Base-by-base conservation (phyloP, 2,329 filamentous ascomycete species). In the Hortaea werneckii region DNA sequence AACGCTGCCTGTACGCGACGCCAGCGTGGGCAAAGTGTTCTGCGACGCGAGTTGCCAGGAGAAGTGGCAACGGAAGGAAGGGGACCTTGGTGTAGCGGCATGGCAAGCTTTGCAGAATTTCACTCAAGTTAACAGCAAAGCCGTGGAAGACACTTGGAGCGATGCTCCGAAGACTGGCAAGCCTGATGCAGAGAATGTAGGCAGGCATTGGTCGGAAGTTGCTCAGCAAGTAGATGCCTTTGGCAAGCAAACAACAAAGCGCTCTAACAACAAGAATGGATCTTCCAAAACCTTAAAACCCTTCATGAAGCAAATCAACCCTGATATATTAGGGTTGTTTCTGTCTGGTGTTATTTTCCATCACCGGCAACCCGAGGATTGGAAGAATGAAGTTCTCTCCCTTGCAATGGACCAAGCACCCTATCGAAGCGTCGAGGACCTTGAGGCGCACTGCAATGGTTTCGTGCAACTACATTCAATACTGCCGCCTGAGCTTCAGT, bases 381-480 rank as follows among this genome's bases (percentile, higher is more conserved):
- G 65, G 64, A 43, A 55, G 1, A 42, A 51, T 5, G 52, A 58
- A 5, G 45, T 73, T 0, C 53, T 66, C 8, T 58, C 58, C 5
- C 65, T 73, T 2, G 69, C 66, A 2, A 54, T 58, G 29, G 68
- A 73, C 54, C 42, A 57, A 1, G 63, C 57, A 12, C 69, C 71
- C 0, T 72, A 73, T 54, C 62, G 60, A 40, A 67, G 58, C 41
- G 42, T 55, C 5, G 58, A 61, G 20, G 67, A 72, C 40, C 65
- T 74, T 1, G 43, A 56, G 6, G 58, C 61, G 4, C 67, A 67
- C 45, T 65, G 61, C 40, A 58, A 61, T 30, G 62, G 65, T 6
- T 72, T 69, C 48, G 57, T 70, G 5, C 69, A 72, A 34, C 65
- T 74, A 7, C 56, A 67, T 6, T 58, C 65, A 5, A 55, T 70